A percentile compares a stretch with the other conserved stretches of the same genome.
Evolutionary conservation across 768 basidiomycete genomes (phyloP).

Genomic region (Mycena vulgaris): DNA sequence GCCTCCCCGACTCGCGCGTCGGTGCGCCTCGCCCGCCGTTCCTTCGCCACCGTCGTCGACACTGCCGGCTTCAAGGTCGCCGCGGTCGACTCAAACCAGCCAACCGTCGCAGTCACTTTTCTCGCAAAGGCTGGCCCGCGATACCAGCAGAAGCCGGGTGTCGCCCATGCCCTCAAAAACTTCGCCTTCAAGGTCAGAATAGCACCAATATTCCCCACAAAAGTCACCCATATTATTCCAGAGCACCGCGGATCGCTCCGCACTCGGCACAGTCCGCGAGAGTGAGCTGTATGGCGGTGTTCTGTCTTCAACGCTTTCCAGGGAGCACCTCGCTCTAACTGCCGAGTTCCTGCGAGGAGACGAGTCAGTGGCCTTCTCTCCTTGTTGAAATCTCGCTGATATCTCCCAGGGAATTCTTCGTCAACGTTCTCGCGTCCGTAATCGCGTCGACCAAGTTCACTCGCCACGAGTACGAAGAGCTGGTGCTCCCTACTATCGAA

Average conservation of each 20-base stretch:
- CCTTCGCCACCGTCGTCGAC: conserved; percentile 89
- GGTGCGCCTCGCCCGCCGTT: conserved; percentile 55
- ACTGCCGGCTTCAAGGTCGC: conserved; percentile 89
- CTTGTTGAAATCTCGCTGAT: conserved; percentile 10
- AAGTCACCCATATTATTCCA: conserved; percentile 48
- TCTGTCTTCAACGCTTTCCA: conserved; percentile 84
- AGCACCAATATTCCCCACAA: neutral
- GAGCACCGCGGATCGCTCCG: conserved; percentile 90
- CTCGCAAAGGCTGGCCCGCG: conserved; percentile 94
- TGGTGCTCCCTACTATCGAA: conserved; percentile 78
- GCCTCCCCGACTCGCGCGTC: conserved; percentile 34
- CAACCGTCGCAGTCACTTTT: conserved; percentile 89
- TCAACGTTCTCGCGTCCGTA: conserved; percentile 89
- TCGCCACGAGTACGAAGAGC: conserved; percentile 84
- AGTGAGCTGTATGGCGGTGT: conserved; percentile 95
- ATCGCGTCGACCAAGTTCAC: conserved; percentile 87
- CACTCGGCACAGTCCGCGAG: conserved; percentile 92
- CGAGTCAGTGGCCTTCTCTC: conserved; percentile 76
- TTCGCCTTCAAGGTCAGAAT: conserved; percentile 95
- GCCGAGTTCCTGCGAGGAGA: conserved; percentile 97
- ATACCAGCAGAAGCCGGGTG: conserved; percentile 90
- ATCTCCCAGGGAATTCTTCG: conserved; percentile 82
- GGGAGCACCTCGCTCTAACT: conserved; percentile 94
- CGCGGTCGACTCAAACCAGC: conserved; percentile 84
- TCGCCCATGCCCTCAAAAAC: conserved; percentile 96